Evolutionary conservation across 331 rosid genomes (phyloP).

Genomic region (Arachis monticola): DNA sequence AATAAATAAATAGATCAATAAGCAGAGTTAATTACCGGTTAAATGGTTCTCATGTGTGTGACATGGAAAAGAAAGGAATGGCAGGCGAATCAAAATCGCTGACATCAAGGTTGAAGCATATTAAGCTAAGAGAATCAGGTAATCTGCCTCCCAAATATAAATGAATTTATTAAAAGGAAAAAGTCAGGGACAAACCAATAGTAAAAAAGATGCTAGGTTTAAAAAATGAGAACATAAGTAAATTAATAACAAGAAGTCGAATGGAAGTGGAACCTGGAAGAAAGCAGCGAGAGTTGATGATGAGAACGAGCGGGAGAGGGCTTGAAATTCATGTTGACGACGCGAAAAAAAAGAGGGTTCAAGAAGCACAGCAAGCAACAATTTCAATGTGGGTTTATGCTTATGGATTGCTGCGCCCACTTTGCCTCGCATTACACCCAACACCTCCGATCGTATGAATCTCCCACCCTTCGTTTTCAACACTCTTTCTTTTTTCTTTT

Average conservation of each 20-base stretch:
- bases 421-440: neutral
- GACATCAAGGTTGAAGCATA: slow-evolving; percentile 7
- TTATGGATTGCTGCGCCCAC: neutral
- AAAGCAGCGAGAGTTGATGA: slow-evolving; percentile 31
- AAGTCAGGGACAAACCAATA: slow-evolving; percentile 9
- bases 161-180: neutral
- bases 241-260: no score
- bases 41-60: slow-evolving; percentile 36
- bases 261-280: slow-evolving; percentile 45
- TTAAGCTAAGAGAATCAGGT: slow-evolving; percentile 23
- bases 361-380: slow-evolving; percentile 5
- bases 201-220: slow-evolving; percentile 5
- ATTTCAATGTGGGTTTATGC: no score
- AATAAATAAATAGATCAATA: neutral
- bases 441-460: neutral
- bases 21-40: slow-evolving; percentile 39
- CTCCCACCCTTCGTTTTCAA: neutral
- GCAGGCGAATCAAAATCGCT: slow-evolving; percentile 21
- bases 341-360: slow-evolving; percentile 41
- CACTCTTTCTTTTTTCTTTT: no score
- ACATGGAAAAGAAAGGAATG: slow-evolving; percentile 35
- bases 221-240: neutral
- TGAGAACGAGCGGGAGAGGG: slow-evolving; percentile 11
- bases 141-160: slow-evolving; percentile 36
- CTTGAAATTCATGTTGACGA: slow-evolving; percentile 39